phyloP scores from a whole-genome alignment of 176 grass and related monocot genomes.

The Rhynchospora pubera region DNA sequence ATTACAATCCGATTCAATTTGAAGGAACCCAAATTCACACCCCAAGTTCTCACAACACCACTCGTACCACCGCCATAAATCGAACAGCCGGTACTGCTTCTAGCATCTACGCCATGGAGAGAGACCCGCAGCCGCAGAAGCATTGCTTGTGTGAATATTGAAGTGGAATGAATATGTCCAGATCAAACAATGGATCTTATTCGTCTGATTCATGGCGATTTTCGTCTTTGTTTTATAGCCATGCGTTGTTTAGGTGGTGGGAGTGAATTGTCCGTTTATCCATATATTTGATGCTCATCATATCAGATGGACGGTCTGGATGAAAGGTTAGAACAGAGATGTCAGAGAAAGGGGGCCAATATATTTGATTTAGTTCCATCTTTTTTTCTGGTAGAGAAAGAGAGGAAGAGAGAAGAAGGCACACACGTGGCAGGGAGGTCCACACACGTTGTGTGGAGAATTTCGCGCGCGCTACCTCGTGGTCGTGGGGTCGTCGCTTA shows the following conservation, averaged over 20 bases:
- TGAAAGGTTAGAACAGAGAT: neutral
- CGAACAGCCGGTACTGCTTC: neutral
- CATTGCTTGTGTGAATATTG: constrained; percentile 26
- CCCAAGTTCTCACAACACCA: neutral
- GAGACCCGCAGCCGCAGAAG: constrained; percentile 49
- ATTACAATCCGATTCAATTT: constrained; percentile 21
- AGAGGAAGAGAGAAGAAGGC: constrained; percentile 1
- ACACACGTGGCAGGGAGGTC: constrained; percentile 36
- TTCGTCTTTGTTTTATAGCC: constrained; percentile 21
- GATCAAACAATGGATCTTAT: neutral
- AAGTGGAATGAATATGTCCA: neutral
- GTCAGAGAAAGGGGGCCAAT: neutral
- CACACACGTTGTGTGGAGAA: constrained; percentile 31
- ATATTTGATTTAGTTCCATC: neutral
- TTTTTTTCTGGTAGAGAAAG: constrained; percentile 47
- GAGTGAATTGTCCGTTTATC: constrained; percentile 21
- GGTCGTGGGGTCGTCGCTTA: neutral
- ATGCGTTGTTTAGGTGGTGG: constrained; percentile 51
- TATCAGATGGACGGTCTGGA: constrained; percentile 9
- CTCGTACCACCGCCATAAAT: neutral
- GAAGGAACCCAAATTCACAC: neutral
- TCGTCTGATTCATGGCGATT: neutral
- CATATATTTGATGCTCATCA: neutral
- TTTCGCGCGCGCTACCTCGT: constrained; percentile 24
- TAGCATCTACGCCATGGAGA: constrained; percentile 27